phyloP scores from a whole-genome alignment of 148 eudicot genomes.

The Silene conica region DNA sequence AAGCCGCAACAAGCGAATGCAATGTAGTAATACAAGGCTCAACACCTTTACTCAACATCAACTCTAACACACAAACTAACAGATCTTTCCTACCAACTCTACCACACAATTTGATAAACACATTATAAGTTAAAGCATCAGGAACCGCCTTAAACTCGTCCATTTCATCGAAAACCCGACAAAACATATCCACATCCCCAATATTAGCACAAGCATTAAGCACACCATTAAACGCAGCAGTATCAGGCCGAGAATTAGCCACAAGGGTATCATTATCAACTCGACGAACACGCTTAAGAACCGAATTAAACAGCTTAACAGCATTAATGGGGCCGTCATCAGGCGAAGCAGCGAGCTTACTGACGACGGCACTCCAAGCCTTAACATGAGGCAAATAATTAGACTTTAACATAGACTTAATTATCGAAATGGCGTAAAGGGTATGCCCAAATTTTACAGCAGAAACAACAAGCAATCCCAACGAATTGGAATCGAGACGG shows the following conservation, averaged over 20 bases:
- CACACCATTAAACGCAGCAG: slow-evolving; percentile 77
- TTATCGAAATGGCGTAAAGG: slow-evolving; percentile 62
- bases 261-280: slow-evolving; percentile 35
- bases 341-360: slow-evolving; percentile 54
- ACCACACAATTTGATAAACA: slow-evolving; percentile 78
- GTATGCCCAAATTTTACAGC: slow-evolving; percentile 73
- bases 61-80: slow-evolving; percentile 67
- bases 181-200: slow-evolving; percentile 52
- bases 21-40: slow-evolving; percentile 72
- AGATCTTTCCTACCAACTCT: slow-evolving; percentile 68
- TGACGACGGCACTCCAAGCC: slow-evolving; percentile 90
- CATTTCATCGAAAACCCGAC: slow-evolving; percentile 77
- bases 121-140: slow-evolving; percentile 82
- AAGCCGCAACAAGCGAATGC: slow-evolving; percentile 91
- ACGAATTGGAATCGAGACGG: slow-evolving; percentile 85
- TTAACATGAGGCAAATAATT: slow-evolving; percentile 89
- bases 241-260: slow-evolving; percentile 58
- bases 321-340: slow-evolving; percentile 79
- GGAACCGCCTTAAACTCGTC: slow-evolving; percentile 50
- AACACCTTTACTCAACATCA: slow-evolving; percentile 51
- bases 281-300: slow-evolving; percentile 40
- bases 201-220: slow-evolving; percentile 86
- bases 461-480: slow-evolving; percentile 72
- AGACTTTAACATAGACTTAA: slow-evolving; percentile 79
- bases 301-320: slow-evolving; percentile 39